Base-by-base conservation (phyloP, 1,284 basidiomycete species). In the Leccinum subrobustum region DNA sequence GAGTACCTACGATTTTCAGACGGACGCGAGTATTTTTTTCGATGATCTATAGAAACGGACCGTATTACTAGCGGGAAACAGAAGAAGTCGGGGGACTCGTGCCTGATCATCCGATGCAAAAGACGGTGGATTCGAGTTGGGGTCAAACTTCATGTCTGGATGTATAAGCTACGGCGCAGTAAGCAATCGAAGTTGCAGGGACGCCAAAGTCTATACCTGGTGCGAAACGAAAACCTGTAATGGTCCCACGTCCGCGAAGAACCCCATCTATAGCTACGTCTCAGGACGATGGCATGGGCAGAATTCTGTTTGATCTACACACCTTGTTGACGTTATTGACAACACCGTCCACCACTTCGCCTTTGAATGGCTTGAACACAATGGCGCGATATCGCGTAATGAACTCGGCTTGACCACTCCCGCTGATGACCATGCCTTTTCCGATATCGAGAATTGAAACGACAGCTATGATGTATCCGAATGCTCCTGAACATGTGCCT, bases 331-430 rank as follows among this genome's bases (percentile, higher is more conserved):
- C 97, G 66, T 94, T 96, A 67, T 91, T 91, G 27, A 99, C 96
- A 7, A 96, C 89, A 1, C 95, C 96, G 75, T 99, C 97, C 39
- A 99, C 93, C 5, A 98, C 96, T 76, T 99, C 96, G 23, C 96
- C 96, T 77, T 98, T 98, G 84, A 98, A 99, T 35, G 95, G 96
- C 76, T 96, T 95, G 83, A 96, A 96, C 37, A 98, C 95, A 66
- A 98, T 93, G 9, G 95, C 95, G 23, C 92, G 88, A 76, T 96
- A 96, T 54, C 89, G 82, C 33, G 92, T 93, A 65, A 93, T 84
- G 76, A 98, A 98, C 77, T 96, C 93, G 3, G 96, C 96, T 75
- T 96, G 92, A 1, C 96, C 96, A 35, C 91, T 95, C 6, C 95
- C 95, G 51, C 92, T 89, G 57, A 96, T 81, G 16, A 98, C 92